Percentiles rank a stretch among this genome's conserved stretches.
These are phyloP conservation scores for Fusarium buharicum DNA, from an alignment of 2,329 filamentous ascomycete species.

Conservation along the genomic window DNA sequence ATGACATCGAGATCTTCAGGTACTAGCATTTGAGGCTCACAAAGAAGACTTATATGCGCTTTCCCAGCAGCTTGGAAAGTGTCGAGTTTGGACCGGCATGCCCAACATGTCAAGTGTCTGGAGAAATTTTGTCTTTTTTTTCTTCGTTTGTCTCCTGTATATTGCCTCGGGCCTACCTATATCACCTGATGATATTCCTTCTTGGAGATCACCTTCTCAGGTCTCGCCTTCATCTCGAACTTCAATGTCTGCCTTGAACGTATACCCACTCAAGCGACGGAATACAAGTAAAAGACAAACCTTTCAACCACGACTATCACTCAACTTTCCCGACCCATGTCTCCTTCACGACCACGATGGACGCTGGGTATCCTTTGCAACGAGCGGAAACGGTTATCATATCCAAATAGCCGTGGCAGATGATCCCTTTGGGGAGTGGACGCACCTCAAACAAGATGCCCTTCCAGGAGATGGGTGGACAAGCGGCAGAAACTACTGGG, in stretches of 20 bases:
- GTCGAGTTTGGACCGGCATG: conserved; percentile 7
- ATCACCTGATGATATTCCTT: too few species aligned
- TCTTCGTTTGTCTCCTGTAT: conserved; percentile 18
- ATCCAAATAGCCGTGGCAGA: conserved; percentile 65
- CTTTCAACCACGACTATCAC: conserved; percentile 30
- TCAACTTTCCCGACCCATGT: conserved; percentile 66
- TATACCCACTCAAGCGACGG: conserved; percentile 12
- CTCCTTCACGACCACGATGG: conserved; percentile 60
- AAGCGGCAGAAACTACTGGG: conserved; percentile 65
- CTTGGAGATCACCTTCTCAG: conserved; percentile 3
- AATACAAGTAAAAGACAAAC: conserved; percentile 25
- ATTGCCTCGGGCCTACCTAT: conserved; percentile 12
- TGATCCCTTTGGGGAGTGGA: conserved; percentile 59
- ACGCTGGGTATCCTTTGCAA: conserved; percentile 68
- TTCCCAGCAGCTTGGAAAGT: background rate
- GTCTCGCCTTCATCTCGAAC: background rate
- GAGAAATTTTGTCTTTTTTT: conserved; percentile 7
- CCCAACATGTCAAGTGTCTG: conserved; percentile 28
- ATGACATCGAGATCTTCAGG: conserved; percentile 38
- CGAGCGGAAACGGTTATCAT: conserved; percentile 59
- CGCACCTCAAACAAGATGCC: conserved; percentile 62
- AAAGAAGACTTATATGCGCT: conserved; percentile 24
- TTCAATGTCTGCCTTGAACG: background rate
- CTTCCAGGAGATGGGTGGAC: conserved; percentile 67
- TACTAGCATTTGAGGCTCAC: conserved; percentile 32